Evolutionary conservation across 139 green algal species (phyloP), one percentile per base, ranked within the genome.

Genomic region (Chlorella sp.): DNA sequence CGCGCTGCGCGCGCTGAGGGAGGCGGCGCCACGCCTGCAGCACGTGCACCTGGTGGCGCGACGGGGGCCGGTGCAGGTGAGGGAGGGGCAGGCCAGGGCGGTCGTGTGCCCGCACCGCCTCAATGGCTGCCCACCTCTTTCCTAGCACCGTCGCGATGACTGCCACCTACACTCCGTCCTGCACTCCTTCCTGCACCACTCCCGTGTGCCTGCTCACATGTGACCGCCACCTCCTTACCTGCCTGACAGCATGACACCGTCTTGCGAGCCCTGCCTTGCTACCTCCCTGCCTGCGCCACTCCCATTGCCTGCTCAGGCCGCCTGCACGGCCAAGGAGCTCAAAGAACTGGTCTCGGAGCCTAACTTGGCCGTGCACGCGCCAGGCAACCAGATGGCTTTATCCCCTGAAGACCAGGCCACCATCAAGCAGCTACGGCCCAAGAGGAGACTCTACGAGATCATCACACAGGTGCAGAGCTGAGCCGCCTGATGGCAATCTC

Each of bases 301-400:
- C n/a, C n/a, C n/a, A n/a, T n/a, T n/a, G 1, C 36, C 3, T 31
- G 62, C 73, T 5, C 83, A 97, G 83, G 95, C 91, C 6, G 89
- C 91, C 27, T 97, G 93, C 83, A 98, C 95, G 0, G 80, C 94
- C 31, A 98, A 97, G 73, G 95, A 99, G 85, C 88, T 99, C 23
- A 89, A 94, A 27, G 95, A 99, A 81, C 32, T 99, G 35, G 81
- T 97, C 22, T 62, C 94, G 72, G 22, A 31, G 1, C 32, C 72
- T 17, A 75, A 74, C 34, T 63, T 93, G n/a, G 31, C 51, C 2
- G 68, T 87, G 33, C 73, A 83, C 34, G 77, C 74, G 0, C 20
- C 70, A 0, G 20, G 69, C 6, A 55, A 51, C 1, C 75, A 81
- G 75, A 70, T 89, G 27, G 51, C 65, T 32, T 50, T 90, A 1